A percentile compares a stretch with the other conserved stretches of the same genome.
phyloP scores from a whole-genome alignment of 2,329 filamentous ascomycete genomes.

The Paraphoma chrysanthemicola region DNA sequence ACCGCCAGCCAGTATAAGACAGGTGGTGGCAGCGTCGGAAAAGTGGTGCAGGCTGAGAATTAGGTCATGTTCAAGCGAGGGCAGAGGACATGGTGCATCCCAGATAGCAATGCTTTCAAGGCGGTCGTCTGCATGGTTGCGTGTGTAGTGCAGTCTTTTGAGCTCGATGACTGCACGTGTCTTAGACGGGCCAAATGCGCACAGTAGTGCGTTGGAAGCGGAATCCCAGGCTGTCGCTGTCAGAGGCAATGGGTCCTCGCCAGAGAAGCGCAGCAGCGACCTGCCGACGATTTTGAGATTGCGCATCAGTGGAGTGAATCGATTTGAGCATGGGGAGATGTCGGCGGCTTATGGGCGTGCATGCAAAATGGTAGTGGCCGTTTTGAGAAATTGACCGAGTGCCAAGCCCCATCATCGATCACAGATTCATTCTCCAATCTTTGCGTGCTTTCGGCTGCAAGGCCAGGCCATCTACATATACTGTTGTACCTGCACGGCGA shows the following conservation, averaged over 20 bases:
- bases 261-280: constrained; percentile 65
- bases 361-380: constrained; percentile 16
- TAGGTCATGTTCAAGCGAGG: constrained; percentile 76
- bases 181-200: constrained; percentile 81
- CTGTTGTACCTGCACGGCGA: too few relatives aligned
- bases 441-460: too few relatives aligned
- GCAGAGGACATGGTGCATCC: constrained; percentile 83
- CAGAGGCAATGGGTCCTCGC: constrained; percentile 62
- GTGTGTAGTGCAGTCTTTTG: constrained; percentile 57
- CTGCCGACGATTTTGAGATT: constrained; percentile 84
- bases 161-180: constrained; percentile 77
- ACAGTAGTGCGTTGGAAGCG: constrained; percentile 77
- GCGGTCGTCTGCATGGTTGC: constrained; percentile 48
- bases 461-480: too few relatives aligned
- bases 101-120: constrained; percentile 74
- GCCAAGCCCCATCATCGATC: constrained; percentile 8
- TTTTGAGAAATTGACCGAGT: constrained; percentile 17
- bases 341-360: not conserved
- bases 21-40: constrained; percentile 77
- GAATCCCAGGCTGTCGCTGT: constrained; percentile 88
- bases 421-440: too few relatives aligned
- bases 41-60: constrained; percentile 86
- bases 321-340: not conserved
- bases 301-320: constrained; percentile 69
- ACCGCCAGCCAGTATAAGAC: constrained; percentile 85